Conservation (phyloP, 805 yeast species). For the Metschnikowia proteae region DNA sequence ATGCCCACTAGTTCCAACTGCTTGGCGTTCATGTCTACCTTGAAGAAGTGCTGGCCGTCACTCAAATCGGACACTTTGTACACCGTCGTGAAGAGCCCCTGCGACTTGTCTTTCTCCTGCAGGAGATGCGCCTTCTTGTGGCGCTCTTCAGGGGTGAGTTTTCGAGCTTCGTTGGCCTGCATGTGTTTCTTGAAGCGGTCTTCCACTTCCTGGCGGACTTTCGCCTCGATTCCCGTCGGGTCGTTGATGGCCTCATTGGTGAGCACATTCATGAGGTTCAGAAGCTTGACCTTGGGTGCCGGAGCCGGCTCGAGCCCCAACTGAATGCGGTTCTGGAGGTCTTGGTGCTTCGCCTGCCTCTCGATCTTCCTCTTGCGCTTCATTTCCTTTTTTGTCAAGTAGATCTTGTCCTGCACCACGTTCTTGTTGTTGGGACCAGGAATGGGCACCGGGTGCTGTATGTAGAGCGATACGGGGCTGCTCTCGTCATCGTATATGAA, state of each 20-base stretch:
- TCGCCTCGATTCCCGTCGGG: conserved; percentile 80
- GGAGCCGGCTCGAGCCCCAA: conserved; percentile 86
- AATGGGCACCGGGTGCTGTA: conserved; percentile 79
- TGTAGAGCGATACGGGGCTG: conserved; percentile 59
- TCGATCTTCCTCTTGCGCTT: conserved; percentile 69
- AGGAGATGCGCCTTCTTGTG: conserved; percentile 47
- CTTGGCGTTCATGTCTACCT: conserved; percentile 76
- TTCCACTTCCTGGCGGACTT: conserved; percentile 65
- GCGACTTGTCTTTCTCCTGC: conserved; percentile 44
- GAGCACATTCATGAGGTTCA: conserved; percentile 80
- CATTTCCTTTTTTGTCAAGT: conserved; percentile 71
- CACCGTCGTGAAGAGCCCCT: conserved; percentile 56
- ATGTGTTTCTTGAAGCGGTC: conserved; percentile 59
- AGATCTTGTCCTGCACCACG: conserved; percentile 37
- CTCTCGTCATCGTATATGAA: conserved; percentile 35
- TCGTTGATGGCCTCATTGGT: conserved; percentile 83
- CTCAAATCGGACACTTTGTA: conserved; percentile 52
- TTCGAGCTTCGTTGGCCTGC: conserved; percentile 57
- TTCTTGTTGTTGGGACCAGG: conserved; percentile 42
- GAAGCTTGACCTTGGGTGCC: conserved; percentile 79
- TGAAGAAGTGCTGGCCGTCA: conserved; percentile 66
- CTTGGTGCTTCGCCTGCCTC: conserved; percentile 60
- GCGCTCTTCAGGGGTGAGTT: conserved; percentile 54
- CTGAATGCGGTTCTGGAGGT: conserved; percentile 70
- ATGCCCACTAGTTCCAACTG: conserved; percentile 67